Evolutionary conservation across 1,284 basidiomycete genomes (phyloP), one percentile per base, ranked within the genome.

Genomic region (Anthracocystis panici-leucophaei): DNA sequence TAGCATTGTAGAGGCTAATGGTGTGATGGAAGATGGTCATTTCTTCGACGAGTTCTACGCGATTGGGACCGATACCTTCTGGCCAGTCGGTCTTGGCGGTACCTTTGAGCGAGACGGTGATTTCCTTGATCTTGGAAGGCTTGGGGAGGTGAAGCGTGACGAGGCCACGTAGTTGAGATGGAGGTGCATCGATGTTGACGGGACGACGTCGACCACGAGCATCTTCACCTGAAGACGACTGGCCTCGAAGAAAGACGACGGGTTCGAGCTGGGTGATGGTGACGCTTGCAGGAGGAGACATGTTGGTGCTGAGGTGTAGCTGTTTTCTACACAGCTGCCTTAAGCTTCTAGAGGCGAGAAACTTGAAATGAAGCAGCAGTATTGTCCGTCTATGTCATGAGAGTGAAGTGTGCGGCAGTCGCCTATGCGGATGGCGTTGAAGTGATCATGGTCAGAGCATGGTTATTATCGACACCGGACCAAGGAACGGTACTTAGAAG

Each of bases 131-230:
- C 84, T 92, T 91, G 42, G 91, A 94, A 0, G 95, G 90, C 83
- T 95, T 96, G 51, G 88, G 87, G 31, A 97, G 88, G 12, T 90
- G 90, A 48, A 99, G 87, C 1, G 91, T 91, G 64, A 98, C 88
- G 12, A 97, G 87, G n/a, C 95, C 96, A 42, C 96, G 89, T 33
- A 99, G 88, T 85, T 95, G 89, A 8, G 94, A 91, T 2, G 93
- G 91, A 6, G 90, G 89, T 0, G 88, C 87, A 75, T 89, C 88
- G 42, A 67, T 52, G 67, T 83, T 74, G 62, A 78, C 60, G 20
- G 65, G 72, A 3, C 78, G 56, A 23, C 72, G 57, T 20, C 79
- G 68, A 25, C 81, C 78, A 7, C 79, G 71, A n/a, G 61, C 75
- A 69, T 68, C 65, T 63, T 77, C 66, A 25, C 78, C 78, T 2